Evolutionary conservation across 2,329 filamentous ascomycete species (phyloP).

Genomic region (Alternaria alternata): DNA sequence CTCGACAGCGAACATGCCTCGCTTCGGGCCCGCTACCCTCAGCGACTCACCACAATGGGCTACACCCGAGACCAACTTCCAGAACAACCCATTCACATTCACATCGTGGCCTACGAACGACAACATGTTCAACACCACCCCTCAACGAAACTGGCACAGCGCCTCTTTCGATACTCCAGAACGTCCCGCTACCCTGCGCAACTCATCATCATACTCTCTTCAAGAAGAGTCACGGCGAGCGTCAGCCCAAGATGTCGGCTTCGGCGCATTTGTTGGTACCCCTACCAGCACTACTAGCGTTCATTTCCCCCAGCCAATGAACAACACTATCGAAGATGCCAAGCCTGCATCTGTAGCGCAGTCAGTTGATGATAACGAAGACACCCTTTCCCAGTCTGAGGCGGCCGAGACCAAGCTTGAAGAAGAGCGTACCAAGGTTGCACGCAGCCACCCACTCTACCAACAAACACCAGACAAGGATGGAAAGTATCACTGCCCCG

Average conservation of each 20-base stretch:
- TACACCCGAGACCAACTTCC: constrained; percentile 36
- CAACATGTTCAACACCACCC: constrained; percentile 33
- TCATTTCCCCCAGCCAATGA: constrained; percentile 31
- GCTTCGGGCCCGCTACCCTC: constrained; percentile 32
- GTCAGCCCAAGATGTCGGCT: constrained; percentile 35
- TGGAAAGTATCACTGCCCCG: constrained; percentile 93
- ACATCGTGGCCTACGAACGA: constrained; percentile 33
- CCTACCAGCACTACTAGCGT: constrained; percentile 42
- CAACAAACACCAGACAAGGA: constrained; percentile 71
- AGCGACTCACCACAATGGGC: constrained; percentile 36
- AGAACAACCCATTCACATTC: constrained; percentile 37
- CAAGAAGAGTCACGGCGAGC: constrained; percentile 32
- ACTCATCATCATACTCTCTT: constrained; percentile 39
- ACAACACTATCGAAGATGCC: constrained; percentile 36
- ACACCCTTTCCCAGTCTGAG: constrained; percentile 37
- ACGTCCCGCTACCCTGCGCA: constrained; percentile 32
- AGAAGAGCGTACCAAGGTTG: constrained; percentile 50
- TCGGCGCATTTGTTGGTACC: constrained; percentile 41
- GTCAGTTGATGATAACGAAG: constrained; percentile 43
- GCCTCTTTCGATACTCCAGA: constrained; percentile 30
- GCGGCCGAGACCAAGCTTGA: constrained; percentile 44
- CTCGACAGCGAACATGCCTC: constrained; percentile 33
- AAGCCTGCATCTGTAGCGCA: constrained; percentile 32
- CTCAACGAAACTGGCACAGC: constrained; percentile 34
- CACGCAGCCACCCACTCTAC: constrained; percentile 71